phyloP scores from a whole-genome alignment of 1,284 basidiomycete species.

The Pseudozyma sp. region DNA sequence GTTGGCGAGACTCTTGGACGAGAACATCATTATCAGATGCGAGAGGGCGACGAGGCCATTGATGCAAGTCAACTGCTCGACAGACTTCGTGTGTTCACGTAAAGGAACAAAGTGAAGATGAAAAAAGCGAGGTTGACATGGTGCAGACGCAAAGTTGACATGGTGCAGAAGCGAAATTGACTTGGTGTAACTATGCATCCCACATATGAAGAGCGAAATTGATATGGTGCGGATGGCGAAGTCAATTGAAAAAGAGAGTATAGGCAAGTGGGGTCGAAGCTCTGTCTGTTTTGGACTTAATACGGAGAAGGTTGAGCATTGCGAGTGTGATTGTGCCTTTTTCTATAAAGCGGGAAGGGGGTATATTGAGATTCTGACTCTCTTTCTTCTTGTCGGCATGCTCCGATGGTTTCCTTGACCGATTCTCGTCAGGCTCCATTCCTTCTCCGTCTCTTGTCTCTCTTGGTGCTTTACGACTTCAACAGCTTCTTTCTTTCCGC shows the following conservation, averaged over 20 bases:
- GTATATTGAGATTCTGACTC: too few relatives aligned
- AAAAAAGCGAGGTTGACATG: too few relatives aligned
- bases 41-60: constrained; percentile 8
- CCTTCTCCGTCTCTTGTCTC: too few relatives aligned
- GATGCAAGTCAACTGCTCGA: not conserved
- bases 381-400: too few relatives aligned
- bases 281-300: too few relatives aligned
- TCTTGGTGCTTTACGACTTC: constrained; percentile 22
- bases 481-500: constrained; percentile 46
- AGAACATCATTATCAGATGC: constrained; percentile 11
- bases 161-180: not conserved
- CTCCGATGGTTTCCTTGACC: not conserved
- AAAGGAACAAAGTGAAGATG: not conserved
- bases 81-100: not conserved
- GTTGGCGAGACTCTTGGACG: constrained; percentile 2
- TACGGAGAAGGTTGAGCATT: too few relatives aligned
- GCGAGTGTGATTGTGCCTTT: too few relatives aligned
- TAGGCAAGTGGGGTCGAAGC: too few relatives aligned
- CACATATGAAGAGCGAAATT: not conserved
- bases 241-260: constrained; percentile 4
- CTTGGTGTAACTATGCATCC: constrained; percentile 1
- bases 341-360: too few relatives aligned
- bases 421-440: too few relatives aligned
- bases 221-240: constrained; percentile 1
- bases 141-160: too few relatives aligned